phyloP scores from a whole-genome alignment of 2,329 filamentous ascomycete genomes.

The Trematosphaeria pertusa region DNA sequence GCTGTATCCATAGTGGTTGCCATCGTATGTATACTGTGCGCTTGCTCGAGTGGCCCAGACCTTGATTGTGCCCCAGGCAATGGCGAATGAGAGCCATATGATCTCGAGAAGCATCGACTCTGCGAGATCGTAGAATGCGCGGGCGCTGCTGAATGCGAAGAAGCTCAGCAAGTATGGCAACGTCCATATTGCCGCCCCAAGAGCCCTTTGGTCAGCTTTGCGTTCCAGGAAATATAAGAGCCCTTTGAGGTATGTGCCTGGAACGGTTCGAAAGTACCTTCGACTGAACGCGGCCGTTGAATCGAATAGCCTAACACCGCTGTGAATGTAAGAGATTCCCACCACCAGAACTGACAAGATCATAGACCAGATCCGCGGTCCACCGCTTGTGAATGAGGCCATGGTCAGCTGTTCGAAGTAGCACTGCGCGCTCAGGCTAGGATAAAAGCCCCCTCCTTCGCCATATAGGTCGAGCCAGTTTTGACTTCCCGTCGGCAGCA shows the following conservation, averaged over 20 bases:
- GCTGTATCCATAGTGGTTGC: conserved; percentile 15
- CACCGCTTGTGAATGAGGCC: conserved; percentile 12
- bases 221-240: conserved; percentile 19
- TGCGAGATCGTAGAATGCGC: conserved; percentile 22
- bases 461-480: conserved; percentile 28
- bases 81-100: conserved; percentile 31
- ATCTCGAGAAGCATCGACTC: conserved; percentile 34
- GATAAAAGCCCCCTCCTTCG: conserved; percentile 27
- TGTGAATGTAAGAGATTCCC: conserved; percentile 26
- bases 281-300: conserved; percentile 18
- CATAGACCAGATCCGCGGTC: conserved; percentile 32
- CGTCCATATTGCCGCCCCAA: conserved; percentile 12
- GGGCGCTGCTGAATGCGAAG: conserved; percentile 13
- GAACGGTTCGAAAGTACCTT: conserved; percentile 20
- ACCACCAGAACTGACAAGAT: conserved; percentile 29
- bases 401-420: conserved; percentile 25
- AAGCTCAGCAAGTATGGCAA: conserved; percentile 18
- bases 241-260: conserved; percentile 20
- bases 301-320: conserved; percentile 26
- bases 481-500: conserved; percentile 30
- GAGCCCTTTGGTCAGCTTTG: conserved; percentile 3
- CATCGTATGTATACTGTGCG: conserved; percentile 15
- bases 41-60: conserved; percentile 25
- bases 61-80: conserved; percentile 36
- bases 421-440: conserved; percentile 24